Base-by-base conservation (phyloP, 148 eudicot genomes). In the Rhododendron henanense region DNA sequence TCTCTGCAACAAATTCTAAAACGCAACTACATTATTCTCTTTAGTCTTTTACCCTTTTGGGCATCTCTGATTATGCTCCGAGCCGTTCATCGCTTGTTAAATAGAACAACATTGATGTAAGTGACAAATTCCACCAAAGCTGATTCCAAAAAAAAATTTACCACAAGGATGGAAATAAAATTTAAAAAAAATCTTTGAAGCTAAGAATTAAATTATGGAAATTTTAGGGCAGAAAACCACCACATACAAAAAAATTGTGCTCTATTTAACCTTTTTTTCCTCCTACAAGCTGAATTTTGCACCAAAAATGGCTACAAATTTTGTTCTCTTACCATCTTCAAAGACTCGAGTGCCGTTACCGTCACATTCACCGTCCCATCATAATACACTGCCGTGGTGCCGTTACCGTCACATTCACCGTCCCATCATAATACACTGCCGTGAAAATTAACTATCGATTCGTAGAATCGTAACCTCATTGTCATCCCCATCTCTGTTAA, bases 261-360 rank as follows among this genome's bases (percentile, higher is more conserved):
- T 33, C 65, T 5, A 59, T 84, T 11, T 21, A 33, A 50, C 76
- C 61, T 16, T 41, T 63, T 9, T 16, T 10, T 45, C 73, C 1
- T 37, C 41, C 84, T 10, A 50, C 39, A 25, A 15, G 13, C 53
- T 67, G 74, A 63, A 67, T n/a, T 67, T 31, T 71, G 78, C 61
- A 28, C 74, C 85, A 47, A 83, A 71, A 31, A 48, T 2, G 59
- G 78, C 85, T 4, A 44, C 9, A 75, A 37, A 18, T 33, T n/a
- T 78, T 57, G 45, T 2, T 81, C 44, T 41, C 61, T 2, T 6
- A 10, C 21, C 55, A 15, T 9, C 53, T 81, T 41, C 67, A 59
- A 45, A 59, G 84, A 85, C 85, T 87, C 89, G 57, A 28, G 75
- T 76, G 88, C 87, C 92, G 83, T 85, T 77, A 44, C 86, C 87